Base-by-base conservation (phyloP, 495 filamentous ascomycete genomes). In the Neurospora pannonica region DNA sequence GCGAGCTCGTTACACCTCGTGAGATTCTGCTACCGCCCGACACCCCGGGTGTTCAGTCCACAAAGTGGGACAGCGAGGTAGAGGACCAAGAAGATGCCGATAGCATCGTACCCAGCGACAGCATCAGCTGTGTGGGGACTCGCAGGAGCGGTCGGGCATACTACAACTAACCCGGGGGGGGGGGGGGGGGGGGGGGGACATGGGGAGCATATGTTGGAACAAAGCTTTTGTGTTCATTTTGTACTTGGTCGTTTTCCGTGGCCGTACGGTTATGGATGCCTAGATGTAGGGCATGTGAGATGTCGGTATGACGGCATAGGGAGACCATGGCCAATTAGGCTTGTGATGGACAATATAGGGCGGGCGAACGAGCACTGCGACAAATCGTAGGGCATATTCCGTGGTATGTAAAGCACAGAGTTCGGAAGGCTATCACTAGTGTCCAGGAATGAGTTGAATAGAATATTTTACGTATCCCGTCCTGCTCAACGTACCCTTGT, bases 101-200 rank as follows among this genome's bases (percentile, higher is more conserved):
- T n/a, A 87, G 84, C 75, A 81, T 92, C 39, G 87, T 83, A 31
- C 90, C 91, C 4, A 87, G 87, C 73, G 91, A 93, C 78, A 92
- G 90, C 77, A 87, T 92, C 62, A 92, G 90, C 77, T 89, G 89
- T 77, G 86, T 91, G 3, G 88, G 87, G 10, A 88, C 84, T 28
- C 86, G 82, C 54, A 77, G 75, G 76, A 82, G 77, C 70, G 78
- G 73, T 15, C 74, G 82, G 38, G 74, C 76, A 17, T 73, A 79
- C 43, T 71, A 75, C 24, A 71, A 73, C 13, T 70, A 48, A 38
- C 38, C 4, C 40, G 10, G 39, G 15, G 38, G 38, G 10, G 37
- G 9, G 34, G 10, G 39, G 13, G 13, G 38, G 5, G 15, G 7
- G 17, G 7, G 31, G 46, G 7, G 34, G 34, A 31, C 24, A 17